Conservation (phyloP, 2,329 filamentous ascomycete species). For the Cadophora malorum region DNA sequence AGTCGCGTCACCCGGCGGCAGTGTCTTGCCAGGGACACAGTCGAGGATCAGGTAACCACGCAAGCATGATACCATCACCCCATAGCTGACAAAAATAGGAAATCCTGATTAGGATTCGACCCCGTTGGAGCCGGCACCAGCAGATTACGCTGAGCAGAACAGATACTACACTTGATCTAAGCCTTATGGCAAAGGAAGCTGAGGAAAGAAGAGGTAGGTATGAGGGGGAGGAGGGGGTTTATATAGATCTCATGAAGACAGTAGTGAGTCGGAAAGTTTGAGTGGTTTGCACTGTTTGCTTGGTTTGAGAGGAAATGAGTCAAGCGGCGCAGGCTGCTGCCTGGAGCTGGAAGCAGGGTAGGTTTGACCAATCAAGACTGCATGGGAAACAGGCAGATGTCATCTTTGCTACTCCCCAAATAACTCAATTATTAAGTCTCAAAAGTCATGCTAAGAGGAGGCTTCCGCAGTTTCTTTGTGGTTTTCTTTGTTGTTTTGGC, state of each 20-base stretch:
- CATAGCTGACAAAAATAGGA: constrained; percentile 63
- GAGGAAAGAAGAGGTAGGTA: constrained; percentile 17
- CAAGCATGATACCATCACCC: constrained; percentile 69
- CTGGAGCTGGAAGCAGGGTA: constrained; percentile 14
- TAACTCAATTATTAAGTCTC: too few relatives aligned
- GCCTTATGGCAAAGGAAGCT: constrained; percentile 50
- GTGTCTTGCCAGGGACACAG: constrained; percentile 79
- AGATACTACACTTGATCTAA: constrained; percentile 70
- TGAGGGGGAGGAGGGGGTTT: constrained; percentile 12
- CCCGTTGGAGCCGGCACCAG: constrained; percentile 50
- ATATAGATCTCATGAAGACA: constrained; percentile 18
- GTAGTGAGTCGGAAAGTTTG: constrained; percentile 1
- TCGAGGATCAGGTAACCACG: constrained; percentile 59
- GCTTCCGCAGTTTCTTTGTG: too few relatives aligned
- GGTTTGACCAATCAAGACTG: background rate
- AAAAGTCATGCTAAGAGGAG: too few relatives aligned
- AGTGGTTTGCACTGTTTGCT: constrained; percentile 10
- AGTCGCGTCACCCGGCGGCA: constrained; percentile 73
- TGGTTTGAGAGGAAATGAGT: constrained; percentile 17
- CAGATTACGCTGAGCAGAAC: constrained; percentile 74
- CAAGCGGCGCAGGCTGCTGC: constrained; percentile 14
- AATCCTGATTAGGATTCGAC: constrained; percentile 17
- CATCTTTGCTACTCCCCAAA: too few relatives aligned
- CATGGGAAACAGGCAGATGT: too few relatives aligned
- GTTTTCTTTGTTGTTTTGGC: background rate